These are phyloP conservation scores for Cladosporium sp. DNA, from an alignment of 2,329 filamentous ascomycete species.

Conservation along the genomic window DNA sequence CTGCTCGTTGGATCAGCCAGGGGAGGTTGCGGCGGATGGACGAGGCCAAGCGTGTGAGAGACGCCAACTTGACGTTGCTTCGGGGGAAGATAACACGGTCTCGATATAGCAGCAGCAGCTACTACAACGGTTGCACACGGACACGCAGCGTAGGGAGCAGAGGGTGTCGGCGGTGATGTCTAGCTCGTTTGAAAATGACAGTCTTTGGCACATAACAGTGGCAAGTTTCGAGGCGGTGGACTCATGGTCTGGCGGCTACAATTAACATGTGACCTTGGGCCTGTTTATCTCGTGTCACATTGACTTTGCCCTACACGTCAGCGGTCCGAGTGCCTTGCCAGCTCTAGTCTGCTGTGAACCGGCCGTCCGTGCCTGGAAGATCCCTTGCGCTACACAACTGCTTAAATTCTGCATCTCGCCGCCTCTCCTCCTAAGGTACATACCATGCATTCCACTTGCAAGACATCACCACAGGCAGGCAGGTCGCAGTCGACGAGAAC, in stretches of 20 bases:
- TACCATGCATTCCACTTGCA: not conserved
- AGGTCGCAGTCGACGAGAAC: not conserved
- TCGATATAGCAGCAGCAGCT: conserved; percentile 1
- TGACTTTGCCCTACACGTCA: not conserved
- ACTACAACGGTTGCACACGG: conserved; percentile 5
- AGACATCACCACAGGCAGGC: not conserved
- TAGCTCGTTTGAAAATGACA: too few species aligned
- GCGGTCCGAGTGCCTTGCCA: too few species aligned
- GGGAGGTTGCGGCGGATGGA: conserved; percentile 28
- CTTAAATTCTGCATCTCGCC: not conserved
- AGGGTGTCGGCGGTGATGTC: not conserved
- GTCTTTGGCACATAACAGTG: too few species aligned
- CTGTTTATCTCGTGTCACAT: not conserved
- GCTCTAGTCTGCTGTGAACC: too few species aligned
- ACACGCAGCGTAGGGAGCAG: not conserved
- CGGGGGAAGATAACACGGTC: not conserved
- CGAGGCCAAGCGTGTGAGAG: conserved; percentile 28
- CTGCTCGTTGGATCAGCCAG: conserved; percentile 14
- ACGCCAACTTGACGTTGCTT: conserved; percentile 27
- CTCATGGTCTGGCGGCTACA: not conserved
- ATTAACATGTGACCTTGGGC: not conserved
- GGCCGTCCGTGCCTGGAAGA: not conserved
- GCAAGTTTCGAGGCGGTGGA: too few species aligned
- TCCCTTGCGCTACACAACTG: not conserved
- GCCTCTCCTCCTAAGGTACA: not conserved